Evolutionary conservation across 345 rosid species (phyloP).

Genomic region (Syzygium aromaticum): DNA sequence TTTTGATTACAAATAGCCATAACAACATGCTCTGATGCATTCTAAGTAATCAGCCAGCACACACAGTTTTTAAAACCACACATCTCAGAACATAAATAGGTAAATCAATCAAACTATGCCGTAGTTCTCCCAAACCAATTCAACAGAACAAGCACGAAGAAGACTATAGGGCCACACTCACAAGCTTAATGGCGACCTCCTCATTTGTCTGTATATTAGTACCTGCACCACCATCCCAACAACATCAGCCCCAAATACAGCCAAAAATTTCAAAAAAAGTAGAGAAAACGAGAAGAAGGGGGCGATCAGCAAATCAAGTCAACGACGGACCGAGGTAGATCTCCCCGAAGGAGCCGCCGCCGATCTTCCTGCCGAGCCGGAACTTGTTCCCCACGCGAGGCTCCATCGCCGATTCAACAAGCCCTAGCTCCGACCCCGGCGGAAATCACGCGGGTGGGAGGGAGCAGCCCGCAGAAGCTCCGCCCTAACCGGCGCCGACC

Average conservation of each 20-base stretch:
- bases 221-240: slow-evolving; percentile 26
- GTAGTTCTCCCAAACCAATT: background rate
- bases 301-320: background rate
- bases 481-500: background rate
- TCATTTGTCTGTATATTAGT: slow-evolving; percentile 87
- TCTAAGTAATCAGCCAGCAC: background rate
- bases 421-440: background rate
- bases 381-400: slow-evolving; percentile 85
- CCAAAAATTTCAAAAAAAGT: background rate
- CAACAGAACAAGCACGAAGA: background rate
- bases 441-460: too few relatives aligned
- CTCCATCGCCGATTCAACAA: slow-evolving; percentile 39
- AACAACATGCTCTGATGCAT: background rate
- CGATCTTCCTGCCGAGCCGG: slow-evolving; percentile 90
- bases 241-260: slow-evolving; percentile 6
- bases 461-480: too few relatives aligned
- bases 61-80: background rate
- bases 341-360: slow-evolving; percentile 98
- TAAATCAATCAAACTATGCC: background rate
- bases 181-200: slow-evolving; percentile 98
- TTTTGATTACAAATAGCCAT: background rate
- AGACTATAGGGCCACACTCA: slow-evolving; percentile 26
- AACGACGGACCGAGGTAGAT: slow-evolving; percentile 73
- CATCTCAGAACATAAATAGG: background rate
- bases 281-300: background rate